phyloP scores from a whole-genome alignment of 2,329 filamentous ascomycete genomes.

The Cordyceps militaris region DNA sequence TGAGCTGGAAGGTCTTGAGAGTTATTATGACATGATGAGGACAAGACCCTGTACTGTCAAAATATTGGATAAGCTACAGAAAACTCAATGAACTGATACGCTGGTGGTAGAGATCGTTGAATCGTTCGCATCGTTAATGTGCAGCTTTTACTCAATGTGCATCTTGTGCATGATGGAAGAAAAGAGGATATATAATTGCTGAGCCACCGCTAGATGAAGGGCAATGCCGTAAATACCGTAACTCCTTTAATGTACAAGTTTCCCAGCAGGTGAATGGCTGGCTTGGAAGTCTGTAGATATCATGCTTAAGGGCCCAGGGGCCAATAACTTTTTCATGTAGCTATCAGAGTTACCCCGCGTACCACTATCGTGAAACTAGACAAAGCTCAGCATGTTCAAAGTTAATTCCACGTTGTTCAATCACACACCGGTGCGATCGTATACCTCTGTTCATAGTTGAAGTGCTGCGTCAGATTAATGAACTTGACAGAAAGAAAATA shows the following conservation, averaged over 20 bases:
- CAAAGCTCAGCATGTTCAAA: background rate
- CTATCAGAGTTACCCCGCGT: constrained; percentile 5
- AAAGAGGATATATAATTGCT: background rate
- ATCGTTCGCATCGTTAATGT: background rate
- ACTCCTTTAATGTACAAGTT: background rate
- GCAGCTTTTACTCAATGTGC: background rate
- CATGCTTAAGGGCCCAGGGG: background rate
- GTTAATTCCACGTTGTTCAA: background rate
- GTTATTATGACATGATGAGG: constrained; percentile 31
- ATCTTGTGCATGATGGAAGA: background rate
- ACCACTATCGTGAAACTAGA: background rate
- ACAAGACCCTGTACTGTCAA: constrained; percentile 18
- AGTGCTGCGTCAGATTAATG: background rate
- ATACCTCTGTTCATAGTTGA: background rate
- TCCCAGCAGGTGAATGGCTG: background rate
- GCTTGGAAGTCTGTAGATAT: background rate
- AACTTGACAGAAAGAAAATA: constrained; percentile 4
- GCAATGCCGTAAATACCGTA: background rate
- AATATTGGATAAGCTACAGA: constrained; percentile 12
- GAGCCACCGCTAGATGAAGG: constrained; percentile 3
- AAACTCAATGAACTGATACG: background rate
- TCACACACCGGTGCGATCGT: background rate
- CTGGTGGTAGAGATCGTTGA: background rate
- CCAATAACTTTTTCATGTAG: background rate
- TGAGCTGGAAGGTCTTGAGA: constrained; percentile 24